Evolutionary conservation across 257 asterid genomes (phyloP), one percentile per base, ranked within the genome.

Genomic region (Scutellaria minor): DNA sequence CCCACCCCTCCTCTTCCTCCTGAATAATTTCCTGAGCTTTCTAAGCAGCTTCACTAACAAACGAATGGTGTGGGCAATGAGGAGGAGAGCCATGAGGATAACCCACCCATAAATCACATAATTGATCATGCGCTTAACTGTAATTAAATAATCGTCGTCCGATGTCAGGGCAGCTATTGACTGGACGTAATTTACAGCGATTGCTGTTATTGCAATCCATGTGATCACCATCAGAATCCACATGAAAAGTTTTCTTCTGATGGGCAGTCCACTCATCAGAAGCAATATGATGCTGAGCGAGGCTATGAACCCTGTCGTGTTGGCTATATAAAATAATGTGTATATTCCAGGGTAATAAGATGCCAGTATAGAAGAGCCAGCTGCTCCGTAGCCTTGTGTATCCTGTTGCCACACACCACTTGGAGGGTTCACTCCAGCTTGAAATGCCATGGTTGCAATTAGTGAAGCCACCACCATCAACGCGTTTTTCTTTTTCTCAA

Each of bases 391-490:
- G n/a, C n/a, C 73, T 27, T 66, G 47, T 31, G 68, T 11, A 10
- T 42, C 56, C 0, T 74, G 83, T 15, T 80, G 83, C 84, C 83
- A 77, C 7, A 75, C 75, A 0, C 76, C 83, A 1, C 78, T 45
- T 0, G 85, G 79, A 10, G 83, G 87, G 78, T 61, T 79, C 9
- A 75, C 50, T 39, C 75, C 79, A 0, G 71, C 70, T 35, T 80
- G 83, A 47, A 77, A 80, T 1, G 81, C 77, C 85, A 83, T 80
- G 8, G 75, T 75, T 10, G 83, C 83, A 1, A 77, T 56, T 1
- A 80, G 75, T 2, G 77, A 66, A 10, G 87, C 83, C 68, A 80
- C 83, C 0, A 83, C 78, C 85, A 83, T 80, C 18, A 80, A 8
- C 5, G 75, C 60, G 10, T 67, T 35, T 5, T 47, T 58, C 20